Base-by-base conservation (phyloP, 495 filamentous ascomycete genomes). In the Lasiosphaeriaceae sp. region DNA sequence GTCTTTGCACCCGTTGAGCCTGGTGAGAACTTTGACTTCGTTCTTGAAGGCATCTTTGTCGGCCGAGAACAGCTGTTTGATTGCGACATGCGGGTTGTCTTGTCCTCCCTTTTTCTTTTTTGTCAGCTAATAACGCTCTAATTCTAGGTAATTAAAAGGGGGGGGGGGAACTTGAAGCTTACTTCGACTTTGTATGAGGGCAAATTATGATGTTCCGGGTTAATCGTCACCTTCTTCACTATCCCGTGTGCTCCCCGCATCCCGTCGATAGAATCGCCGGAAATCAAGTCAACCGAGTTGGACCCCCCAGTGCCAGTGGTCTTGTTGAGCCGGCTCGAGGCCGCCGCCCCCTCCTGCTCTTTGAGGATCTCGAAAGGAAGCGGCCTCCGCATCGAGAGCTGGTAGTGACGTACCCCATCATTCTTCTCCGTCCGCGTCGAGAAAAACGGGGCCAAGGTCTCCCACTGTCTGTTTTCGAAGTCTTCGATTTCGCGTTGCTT, bases 21-120 rank as follows among this genome's bases (percentile, higher is more conserved):
- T n/a, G 3, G 24, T 51, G 34, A 57, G 55, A 14, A 57, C 44
- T 8, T 34, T 35, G 22, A 57, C 55, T 17, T 57, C 55, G 48
- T 57, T 47, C 7, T 51, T 37, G 41, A 57, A 57, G 4, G 16
- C 22, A 7, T 45, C 24, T 19, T 24, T 46, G 5, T 34, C 21
- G 4, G 39, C 22, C 9, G 55, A 14, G 17, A 5, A 37, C 1
- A 57, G 55, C 21, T 29, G 43, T 17, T 57, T 57, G 37, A 57
- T 31, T 2, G 48, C 55, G 19, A 51, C 12, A 7, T 21, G 20
- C 11, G 55, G 47, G 21, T 57, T 37, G 1, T 46, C n/a, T 34
- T 22, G 34, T 37, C 34, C 34, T 1, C 14, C 34, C 34, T 37
- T 8, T 2, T 14, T 37, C 34, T 8, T 37, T 37, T 8, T 9